phyloP scores from a whole-genome alignment of 495 filamentous ascomycete species.

The Hypoxylon intermedium region DNA sequence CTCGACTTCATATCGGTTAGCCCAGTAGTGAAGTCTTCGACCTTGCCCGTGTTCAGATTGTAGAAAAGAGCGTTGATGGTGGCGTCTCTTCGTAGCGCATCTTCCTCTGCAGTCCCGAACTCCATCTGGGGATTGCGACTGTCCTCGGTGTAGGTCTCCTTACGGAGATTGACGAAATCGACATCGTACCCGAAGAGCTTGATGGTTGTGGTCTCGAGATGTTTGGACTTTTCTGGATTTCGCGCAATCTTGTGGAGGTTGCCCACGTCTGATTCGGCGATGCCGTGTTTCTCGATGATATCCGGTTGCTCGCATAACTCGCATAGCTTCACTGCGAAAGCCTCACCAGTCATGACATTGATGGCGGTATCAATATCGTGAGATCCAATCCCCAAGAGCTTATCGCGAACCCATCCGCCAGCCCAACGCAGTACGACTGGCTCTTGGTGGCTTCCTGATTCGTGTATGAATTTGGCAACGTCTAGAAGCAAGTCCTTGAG shows the following conservation, averaged over 20 bases:
- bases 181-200: slow-evolving; percentile 87
- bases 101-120: slow-evolving; percentile 89
- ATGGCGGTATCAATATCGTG: slow-evolving; percentile 96
- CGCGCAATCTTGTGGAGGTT: slow-evolving; percentile 77
- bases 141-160: slow-evolving; percentile 84
- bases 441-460: slow-evolving; percentile 54
- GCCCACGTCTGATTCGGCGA: slow-evolving; percentile 63
- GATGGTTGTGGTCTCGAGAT: slow-evolving; percentile 90
- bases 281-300: slow-evolving; percentile 50
- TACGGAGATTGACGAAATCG: slow-evolving; percentile 92
- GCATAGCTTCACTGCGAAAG: slow-evolving; percentile 72
- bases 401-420: slow-evolving; percentile 98
- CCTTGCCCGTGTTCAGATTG: slow-evolving; percentile 75
- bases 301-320: slow-evolving; percentile 59
- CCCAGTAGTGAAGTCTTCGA: slow-evolving; percentile 89
- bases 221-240: slow-evolving; percentile 97
- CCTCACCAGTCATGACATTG: slow-evolving; percentile 90
- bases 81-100: slow-evolving; percentile 88
- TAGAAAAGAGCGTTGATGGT: slow-evolving; percentile 97
- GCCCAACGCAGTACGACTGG: slow-evolving; percentile 82
- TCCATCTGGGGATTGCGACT: slow-evolving; percentile 92
- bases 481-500: slow-evolving; percentile 76
- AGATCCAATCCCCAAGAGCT: slow-evolving; percentile 79
- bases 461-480: slow-evolving; percentile 71
- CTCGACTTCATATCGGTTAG: slow-evolving; percentile 73